phyloP scores from a whole-genome alignment of 441 rosid genomes.

The Arabidopsis lyrata region DNA sequence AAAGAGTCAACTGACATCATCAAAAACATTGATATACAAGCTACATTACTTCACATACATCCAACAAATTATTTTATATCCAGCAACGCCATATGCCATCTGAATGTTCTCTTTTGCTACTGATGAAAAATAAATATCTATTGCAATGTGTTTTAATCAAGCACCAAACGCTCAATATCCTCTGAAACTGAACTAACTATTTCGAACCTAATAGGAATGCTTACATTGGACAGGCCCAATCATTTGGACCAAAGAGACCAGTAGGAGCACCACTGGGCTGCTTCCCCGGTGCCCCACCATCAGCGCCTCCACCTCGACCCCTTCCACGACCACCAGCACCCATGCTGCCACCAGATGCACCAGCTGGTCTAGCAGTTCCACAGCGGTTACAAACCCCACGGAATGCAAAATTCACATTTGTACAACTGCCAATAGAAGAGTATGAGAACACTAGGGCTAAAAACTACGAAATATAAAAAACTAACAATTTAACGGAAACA shows the following conservation, averaged over 20 bases:
- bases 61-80: background rate
- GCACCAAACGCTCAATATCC: background rate
- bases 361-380: slow-evolving; percentile 94
- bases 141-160: background rate
- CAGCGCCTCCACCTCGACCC: slow-evolving; percentile 71
- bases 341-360: slow-evolving; percentile 76
- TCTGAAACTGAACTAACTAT: background rate
- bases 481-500: slow-evolving; percentile 39
- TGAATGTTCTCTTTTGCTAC: background rate
- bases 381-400: slow-evolving; percentile 98
- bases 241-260: slow-evolving; percentile 97
- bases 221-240: slow-evolving; percentile 99
- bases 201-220: slow-evolving; percentile 30
- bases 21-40: slow-evolving; percentile 2
- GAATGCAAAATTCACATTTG: slow-evolving; percentile 94
- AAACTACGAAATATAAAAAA: slow-evolving; percentile 18
- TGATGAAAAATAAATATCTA: background rate
- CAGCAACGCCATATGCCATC: background rate
- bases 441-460: slow-evolving; percentile 41
- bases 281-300: slow-evolving; percentile 58
- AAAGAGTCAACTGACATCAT: background rate
- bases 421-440: slow-evolving; percentile 70
- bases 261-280: slow-evolving; percentile 61
- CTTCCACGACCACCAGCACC: slow-evolving; percentile 85
- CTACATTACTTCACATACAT: background rate